Conservation (phyloP, 2,329 filamentous ascomycete genomes). For the Penicillium thymicola region DNA sequence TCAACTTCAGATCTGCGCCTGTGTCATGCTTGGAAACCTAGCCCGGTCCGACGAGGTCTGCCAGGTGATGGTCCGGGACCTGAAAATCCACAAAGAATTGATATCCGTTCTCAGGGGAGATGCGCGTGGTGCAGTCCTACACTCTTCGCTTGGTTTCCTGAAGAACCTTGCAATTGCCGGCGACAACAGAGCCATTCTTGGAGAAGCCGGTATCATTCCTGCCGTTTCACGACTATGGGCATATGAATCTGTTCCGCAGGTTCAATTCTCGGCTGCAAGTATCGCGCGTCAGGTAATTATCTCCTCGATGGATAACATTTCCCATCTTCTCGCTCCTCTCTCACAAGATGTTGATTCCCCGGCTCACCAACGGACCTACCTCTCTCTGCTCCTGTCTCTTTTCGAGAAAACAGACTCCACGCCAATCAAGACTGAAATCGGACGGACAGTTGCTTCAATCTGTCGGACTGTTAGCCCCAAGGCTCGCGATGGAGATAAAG, state of each 20-base stretch:
- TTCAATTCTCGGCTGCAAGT: constrained; percentile 45
- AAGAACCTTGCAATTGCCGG: constrained; percentile 48
- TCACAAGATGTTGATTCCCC: constrained; percentile 30
- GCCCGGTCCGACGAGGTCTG: constrained; percentile 46
- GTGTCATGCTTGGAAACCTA: constrained; percentile 48
- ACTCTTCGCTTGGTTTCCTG: constrained; percentile 46
- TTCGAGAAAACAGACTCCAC: constrained; percentile 43
- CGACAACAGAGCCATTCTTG: constrained; percentile 40
- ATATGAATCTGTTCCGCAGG: constrained; percentile 43
- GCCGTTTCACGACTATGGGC: constrained; percentile 40
- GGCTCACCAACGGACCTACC: constrained; percentile 34
- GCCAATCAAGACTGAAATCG: constrained; percentile 48
- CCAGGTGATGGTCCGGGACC: constrained; percentile 37
- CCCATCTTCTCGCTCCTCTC: constrained; percentile 33
- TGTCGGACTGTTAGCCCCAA: constrained; percentile 40
- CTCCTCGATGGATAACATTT: constrained; percentile 38
- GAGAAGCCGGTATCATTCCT: constrained; percentile 39
- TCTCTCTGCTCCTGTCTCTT: constrained; percentile 42
- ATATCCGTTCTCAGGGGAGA: constrained; percentile 40
- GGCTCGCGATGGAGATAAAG: constrained; percentile 21
- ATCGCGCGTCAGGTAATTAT: constrained; percentile 41
- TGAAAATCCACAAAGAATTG: constrained; percentile 41
- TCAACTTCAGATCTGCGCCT: constrained; percentile 47
- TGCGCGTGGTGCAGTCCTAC: constrained; percentile 41
- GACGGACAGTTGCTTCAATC: constrained; percentile 45